Percentiles rank a stretch among this genome's conserved stretches.
Evolutionary conservation across 1,139 yeast species (phyloP).

Genomic region (Kodamaea plutei): DNA sequence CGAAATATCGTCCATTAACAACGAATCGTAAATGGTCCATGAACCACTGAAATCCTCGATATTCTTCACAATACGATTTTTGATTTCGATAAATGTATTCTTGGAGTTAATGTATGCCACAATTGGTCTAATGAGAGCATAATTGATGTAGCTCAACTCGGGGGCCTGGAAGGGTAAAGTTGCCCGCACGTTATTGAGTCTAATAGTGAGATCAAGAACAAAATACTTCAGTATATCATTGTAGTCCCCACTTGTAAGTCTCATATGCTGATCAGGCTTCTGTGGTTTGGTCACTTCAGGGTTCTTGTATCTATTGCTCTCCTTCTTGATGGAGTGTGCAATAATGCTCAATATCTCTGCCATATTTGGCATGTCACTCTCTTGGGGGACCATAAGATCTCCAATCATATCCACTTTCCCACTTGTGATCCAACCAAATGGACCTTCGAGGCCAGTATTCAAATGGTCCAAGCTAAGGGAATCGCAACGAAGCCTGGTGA

Average conservation of each 20-base stretch:
- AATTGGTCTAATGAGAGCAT: conserved; percentile 88
- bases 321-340: conserved; percentile 39
- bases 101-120: conserved; percentile 91
- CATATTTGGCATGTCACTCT: conserved; percentile 42
- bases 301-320: conserved; percentile 35
- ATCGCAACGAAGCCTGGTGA: conserved; percentile 80
- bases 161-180: conserved; percentile 80
- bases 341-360: conserved; percentile 37
- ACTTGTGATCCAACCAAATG: conserved; percentile 92
- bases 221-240: conserved; percentile 51
- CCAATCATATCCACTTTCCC: conserved; percentile 94
- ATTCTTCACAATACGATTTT: conserved; percentile 78
- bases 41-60: conserved; percentile 86
- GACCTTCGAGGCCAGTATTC: conserved; percentile 86
- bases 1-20: conserved; percentile 86
- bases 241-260: conserved; percentile 25
- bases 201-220: conserved; percentile 72
- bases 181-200: conserved; percentile 82
- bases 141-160: conserved; percentile 82
- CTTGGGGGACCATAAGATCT: conserved; percentile 77
- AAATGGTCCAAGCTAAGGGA: conserved; percentile 82
- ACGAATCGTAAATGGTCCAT: conserved; percentile 92
- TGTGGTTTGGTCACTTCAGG: conserved; percentile 27
- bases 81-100: conserved; percentile 83
- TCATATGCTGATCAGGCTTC: conserved; percentile 25